phyloP scores from a whole-genome alignment of 495 filamentous ascomycete genomes.

The Hyaloscypha finlandica region DNA sequence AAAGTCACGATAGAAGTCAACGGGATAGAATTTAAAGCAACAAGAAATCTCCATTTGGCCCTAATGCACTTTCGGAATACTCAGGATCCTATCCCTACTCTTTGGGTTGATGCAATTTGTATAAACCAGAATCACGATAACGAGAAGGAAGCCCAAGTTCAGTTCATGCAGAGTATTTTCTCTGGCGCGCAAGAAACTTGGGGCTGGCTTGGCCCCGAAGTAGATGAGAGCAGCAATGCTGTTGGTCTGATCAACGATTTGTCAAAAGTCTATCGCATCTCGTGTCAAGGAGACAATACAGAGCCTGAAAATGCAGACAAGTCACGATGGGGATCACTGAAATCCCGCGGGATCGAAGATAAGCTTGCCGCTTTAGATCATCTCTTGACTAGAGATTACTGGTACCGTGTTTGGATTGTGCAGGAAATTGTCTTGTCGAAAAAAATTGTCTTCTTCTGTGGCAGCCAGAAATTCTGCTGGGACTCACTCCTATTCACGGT shows the following conservation, averaged over 20 bases:
- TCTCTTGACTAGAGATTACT: conserved; percentile 8
- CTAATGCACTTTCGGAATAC: conserved; percentile 23
- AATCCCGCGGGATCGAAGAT: neutral
- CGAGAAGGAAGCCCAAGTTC: conserved; percentile 37
- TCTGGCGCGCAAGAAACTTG: conserved; percentile 28
- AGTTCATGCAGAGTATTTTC: conserved; percentile 36
- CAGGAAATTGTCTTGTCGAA: conserved; percentile 15
- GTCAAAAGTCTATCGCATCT: neutral
- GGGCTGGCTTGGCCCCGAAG: conserved; percentile 35
- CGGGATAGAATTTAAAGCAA: conserved; percentile 22
- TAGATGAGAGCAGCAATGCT: conserved; percentile 6
- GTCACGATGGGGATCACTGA: neutral
- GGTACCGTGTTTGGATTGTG: conserved; percentile 15
- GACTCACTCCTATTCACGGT: neutral
- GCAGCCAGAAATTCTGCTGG: neutral
- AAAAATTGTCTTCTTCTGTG: neutral
- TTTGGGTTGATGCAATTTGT: conserved; percentile 32
- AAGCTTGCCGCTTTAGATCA: neutral
- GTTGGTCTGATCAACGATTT: neutral
- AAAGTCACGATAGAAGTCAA: conserved; percentile 26
- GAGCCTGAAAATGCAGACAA: neutral
- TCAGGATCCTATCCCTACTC: neutral
- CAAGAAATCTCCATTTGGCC: conserved; percentile 30
- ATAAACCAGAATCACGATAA: conserved; percentile 39
- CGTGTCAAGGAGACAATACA: neutral